phyloP scores from a whole-genome alignment of 164 flowering plant species.

The Chloranthus sessilifolius region DNA sequence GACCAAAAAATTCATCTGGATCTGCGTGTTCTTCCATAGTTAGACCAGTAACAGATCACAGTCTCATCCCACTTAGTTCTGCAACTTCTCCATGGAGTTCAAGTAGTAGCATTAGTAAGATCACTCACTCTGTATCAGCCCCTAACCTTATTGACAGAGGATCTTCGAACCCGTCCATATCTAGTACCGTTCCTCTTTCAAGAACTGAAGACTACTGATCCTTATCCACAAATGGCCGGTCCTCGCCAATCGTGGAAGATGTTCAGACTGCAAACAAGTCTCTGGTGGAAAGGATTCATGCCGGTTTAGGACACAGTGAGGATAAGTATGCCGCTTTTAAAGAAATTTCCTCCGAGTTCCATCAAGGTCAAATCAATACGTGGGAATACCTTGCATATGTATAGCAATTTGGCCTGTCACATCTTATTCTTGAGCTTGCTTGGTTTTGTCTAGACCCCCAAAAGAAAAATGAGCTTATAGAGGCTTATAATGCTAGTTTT shows the following conservation, averaged over 20 bases:
- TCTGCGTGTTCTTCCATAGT: slow-evolving; percentile 26
- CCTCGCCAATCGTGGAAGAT: slow-evolving; percentile 33
- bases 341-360: slow-evolving; percentile 62
- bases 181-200: slow-evolving; percentile 63
- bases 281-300: slow-evolving; percentile 68
- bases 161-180: slow-evolving; percentile 26
- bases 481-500: slow-evolving; percentile 48
- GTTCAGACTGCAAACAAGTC: slow-evolving; percentile 73
- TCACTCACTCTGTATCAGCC: slow-evolving; percentile 46
- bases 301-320: slow-evolving; percentile 58
- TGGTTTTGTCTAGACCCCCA: slow-evolving; percentile 69
- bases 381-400: slow-evolving; percentile 55
- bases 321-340: slow-evolving; percentile 60
- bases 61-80: slow-evolving; percentile 24
- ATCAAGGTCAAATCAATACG: slow-evolving; percentile 54
- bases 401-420: slow-evolving; percentile 65
- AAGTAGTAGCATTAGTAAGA: slow-evolving; percentile 24
- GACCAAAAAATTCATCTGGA: slow-evolving; percentile 18
- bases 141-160: slow-evolving; percentile 43
- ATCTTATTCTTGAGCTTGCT: slow-evolving; percentile 81
- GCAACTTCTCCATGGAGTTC: slow-evolving; percentile 23
- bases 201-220: slow-evolving; percentile 24
- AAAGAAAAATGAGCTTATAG: slow-evolving; percentile 76
- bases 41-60: slow-evolving; percentile 16
- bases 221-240: slow-evolving; percentile 19